phyloP scores from a whole-genome alignment of 1,284 basidiomycete species.

The Apiotrichum laibachii region DNA sequence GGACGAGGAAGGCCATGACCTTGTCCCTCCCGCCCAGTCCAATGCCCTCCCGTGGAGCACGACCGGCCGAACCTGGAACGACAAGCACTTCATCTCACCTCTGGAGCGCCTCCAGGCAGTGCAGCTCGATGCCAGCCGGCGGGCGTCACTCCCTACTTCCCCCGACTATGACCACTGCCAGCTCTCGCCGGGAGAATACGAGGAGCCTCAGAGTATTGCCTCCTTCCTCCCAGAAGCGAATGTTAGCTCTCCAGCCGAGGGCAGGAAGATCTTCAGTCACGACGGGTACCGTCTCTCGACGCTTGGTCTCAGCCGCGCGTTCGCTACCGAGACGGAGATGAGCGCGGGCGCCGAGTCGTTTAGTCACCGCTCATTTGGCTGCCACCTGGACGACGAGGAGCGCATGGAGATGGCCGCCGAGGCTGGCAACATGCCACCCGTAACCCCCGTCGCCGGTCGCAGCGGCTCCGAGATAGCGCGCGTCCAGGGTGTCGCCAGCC shows the following conservation, averaged over 20 bases:
- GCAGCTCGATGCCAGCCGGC: not conserved
- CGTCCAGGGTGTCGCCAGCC: not conserved
- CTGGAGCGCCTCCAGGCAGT: not conserved
- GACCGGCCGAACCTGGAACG: not conserved
- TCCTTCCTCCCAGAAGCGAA: not conserved
- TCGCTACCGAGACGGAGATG: not conserved
- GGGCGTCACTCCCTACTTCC: not conserved
- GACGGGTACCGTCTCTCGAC: no score
- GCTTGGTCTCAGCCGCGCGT: no score
- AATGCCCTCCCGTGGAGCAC: not conserved
- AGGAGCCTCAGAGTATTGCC: not conserved
- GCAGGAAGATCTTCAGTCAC: not conserved
- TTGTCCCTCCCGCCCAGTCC: no score
- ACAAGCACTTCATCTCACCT: not conserved
- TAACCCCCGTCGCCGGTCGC: not conserved
- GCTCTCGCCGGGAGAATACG: no score
- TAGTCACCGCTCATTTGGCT: constrained; percentile 10
- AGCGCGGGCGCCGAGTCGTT: constrained; percentile 1
- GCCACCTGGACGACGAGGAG: not conserved
- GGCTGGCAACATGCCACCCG: no score
- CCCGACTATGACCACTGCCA: not conserved
- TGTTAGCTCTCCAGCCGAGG: not conserved
- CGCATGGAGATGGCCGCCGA: not conserved
- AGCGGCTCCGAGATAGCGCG: not conserved
- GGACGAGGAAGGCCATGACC: no score